Evolutionary conservation across 2,329 filamentous ascomycete species (phyloP), one percentile per base, ranked within the genome.

Genomic region (Cercospora berteroae): DNA sequence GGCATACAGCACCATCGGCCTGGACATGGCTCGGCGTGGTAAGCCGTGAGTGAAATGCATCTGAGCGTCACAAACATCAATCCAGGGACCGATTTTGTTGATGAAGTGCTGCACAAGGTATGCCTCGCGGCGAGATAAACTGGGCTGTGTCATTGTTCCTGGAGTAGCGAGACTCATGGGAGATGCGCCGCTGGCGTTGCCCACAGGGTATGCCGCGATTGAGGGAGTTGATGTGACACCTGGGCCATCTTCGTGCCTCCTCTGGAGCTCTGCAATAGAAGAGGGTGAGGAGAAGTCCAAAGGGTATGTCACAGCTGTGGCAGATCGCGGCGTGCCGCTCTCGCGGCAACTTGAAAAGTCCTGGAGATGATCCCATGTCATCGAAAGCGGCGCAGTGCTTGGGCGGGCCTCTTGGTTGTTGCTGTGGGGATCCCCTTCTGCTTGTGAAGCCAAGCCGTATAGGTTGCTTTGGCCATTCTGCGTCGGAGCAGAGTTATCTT

Each of bases 51-150:
- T 75, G 64, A 78, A 79, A 62, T 78, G 77, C 8, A 73, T 71
- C 27, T 73, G 64, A 1, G 73, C 71, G 39, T 79, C 78, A 5
- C 76, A 77, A 10, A 77, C 76, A 67, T 79, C 77, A 16, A 78
- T 74, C 76, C 77, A 78, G 6, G 75, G 70, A 3, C 75, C 78
- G 63, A 79, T 74, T 13, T 78, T 76, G 50, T 78, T 74, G 16
- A 77, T 73, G 62, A 76, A 79, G 31, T 77, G 76, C 39, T 71
- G 70, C 1, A 72, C 60, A 3, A 72, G 60, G 25, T 68, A 63
- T 9, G 69, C 67, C 63, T 74, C 69, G 39, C 72, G 55, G 18
- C 67, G 69, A 2, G 66, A 72, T 3, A 71, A 33, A 39, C 62
- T 67, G 8, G 56, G 63, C 18, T 59, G 60, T 18, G 67, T 16